Base-by-base conservation (phyloP, 768 basidiomycete species). In the Chiua virens region DNA sequence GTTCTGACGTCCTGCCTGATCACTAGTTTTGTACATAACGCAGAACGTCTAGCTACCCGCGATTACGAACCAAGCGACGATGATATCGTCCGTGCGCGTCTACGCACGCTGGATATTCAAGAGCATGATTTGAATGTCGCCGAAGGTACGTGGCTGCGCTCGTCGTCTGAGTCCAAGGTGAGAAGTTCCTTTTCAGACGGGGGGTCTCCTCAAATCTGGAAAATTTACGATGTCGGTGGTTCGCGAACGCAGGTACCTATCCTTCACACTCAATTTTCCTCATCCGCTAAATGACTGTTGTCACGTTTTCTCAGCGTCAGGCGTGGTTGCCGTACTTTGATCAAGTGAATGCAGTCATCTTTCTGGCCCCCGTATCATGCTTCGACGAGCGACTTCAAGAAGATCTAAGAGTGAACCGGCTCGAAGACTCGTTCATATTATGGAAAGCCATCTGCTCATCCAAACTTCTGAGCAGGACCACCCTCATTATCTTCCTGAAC, bases 321-420 rank as follows among this genome's bases (percentile, higher is more conserved):
- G 85, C 85, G 0, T 92, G 89, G 89, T 71, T 88, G 18, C 86
- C 88, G 1, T 92, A 83, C 68, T 91, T 92, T 61, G 85, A 90
- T 46, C 80, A 85, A 59, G 85, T 85, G 39, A 81, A 89, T 55
- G 86, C 85, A 3, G 83, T 92, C 62, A 88, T 92, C 48, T 91
- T 92, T 70, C 74, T 92, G 20, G 85, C 87, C 2, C 89, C 89
- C 8, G 78, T 92, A 38, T 89, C 86, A 17, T 87, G 85, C 42
- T 92, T 91, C 56, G 87, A 92, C 63, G 86, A 91, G 63, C 73
- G 78, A 15, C 72, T 88, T 1, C 76, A 83, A 51, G 88, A 91
- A 69, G 88, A 90, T 62, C 72, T 73, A 7, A 73, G 75, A 23
- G 80, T 89, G 47, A 89, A 89, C 61, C 79, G 87, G 11, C 73